phyloP scores from a whole-genome alignment of 768 basidiomycete genomes.

The Amanita pallidorosea region DNA sequence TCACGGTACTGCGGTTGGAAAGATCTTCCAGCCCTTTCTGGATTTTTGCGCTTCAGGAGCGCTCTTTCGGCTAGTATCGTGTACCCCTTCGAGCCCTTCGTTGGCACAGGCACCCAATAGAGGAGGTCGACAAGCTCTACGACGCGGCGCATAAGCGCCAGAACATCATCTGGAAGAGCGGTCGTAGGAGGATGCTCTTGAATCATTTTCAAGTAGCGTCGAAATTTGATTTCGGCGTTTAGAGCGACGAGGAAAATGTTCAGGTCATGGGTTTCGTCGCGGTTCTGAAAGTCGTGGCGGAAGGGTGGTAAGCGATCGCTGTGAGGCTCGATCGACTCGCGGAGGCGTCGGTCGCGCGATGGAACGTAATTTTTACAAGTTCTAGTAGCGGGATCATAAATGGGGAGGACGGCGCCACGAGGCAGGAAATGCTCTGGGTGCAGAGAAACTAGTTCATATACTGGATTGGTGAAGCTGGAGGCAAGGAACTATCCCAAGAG shows the following conservation, averaged over 20 bases:
- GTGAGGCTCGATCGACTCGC: slow-evolving; percentile 7
- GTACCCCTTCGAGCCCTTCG: slow-evolving; percentile 6
- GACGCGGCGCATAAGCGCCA: slow-evolving; percentile 10
- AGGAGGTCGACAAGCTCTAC: slow-evolving; percentile 13
- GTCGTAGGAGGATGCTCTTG: slow-evolving; percentile 4
- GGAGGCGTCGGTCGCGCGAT: slow-evolving; percentile 9
- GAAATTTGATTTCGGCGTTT: slow-evolving; percentile 16
- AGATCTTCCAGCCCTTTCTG: slow-evolving; percentile 5
- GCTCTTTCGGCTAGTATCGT: slow-evolving; percentile 2
- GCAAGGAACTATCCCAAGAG: slow-evolving; percentile 8
- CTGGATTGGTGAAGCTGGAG: slow-evolving; percentile 9
- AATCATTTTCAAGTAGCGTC: slow-evolving; percentile 12
- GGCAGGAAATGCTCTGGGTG: slow-evolving; percentile 14
- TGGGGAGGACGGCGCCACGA: slow-evolving; percentile 7
- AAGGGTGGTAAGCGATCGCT: slow-evolving; percentile 12
- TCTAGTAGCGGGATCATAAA: slow-evolving; percentile 7
- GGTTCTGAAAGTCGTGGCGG: slow-evolving; percentile 1
- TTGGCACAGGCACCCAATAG: slow-evolving; percentile 12
- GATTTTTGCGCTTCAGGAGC: slow-evolving; percentile 5
- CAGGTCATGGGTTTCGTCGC: neutral
- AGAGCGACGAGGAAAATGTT: slow-evolving; percentile 13
- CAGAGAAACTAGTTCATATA: slow-evolving; percentile 11
- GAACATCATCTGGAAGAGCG: slow-evolving; percentile 12
- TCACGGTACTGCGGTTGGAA: slow-evolving; percentile 5
- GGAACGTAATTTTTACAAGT: slow-evolving; percentile 8